phyloP scores from a whole-genome alignment of 1,284 basidiomycete genomes.

The Rhodofomes roseus region DNA sequence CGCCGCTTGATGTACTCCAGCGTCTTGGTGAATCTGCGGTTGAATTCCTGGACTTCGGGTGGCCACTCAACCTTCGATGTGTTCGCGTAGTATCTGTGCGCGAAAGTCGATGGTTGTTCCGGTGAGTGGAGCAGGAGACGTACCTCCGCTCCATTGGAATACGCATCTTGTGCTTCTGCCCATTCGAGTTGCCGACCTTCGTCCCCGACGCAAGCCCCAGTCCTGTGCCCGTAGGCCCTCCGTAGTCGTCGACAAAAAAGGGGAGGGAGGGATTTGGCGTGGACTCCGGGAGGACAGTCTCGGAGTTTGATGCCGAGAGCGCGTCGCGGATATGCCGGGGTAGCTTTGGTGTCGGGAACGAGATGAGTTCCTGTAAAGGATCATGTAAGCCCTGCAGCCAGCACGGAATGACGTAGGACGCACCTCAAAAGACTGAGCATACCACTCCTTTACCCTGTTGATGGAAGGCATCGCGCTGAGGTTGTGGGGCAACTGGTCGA shows the following conservation, averaged over 20 bases:
- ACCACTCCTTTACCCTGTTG: conserved; percentile 97
- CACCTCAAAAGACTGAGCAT: conserved; percentile 97
- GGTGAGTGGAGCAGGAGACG: conserved; percentile 10
- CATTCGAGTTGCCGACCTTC: conserved; percentile 31
- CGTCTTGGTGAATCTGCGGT: conserved; percentile 84
- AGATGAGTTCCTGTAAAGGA: conserved; percentile 75
- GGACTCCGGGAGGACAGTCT: conserved; percentile 54
- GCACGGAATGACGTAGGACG: conserved; percentile 21
- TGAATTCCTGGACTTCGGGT: conserved; percentile 93
- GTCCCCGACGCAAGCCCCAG: conserved; percentile 18
- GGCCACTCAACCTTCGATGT: conserved; percentile 73
- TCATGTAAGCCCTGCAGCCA: not conserved
- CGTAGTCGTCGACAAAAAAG: conserved; percentile 33
- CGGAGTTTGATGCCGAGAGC: conserved; percentile 50
- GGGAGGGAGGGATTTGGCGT: conserved; percentile 67
- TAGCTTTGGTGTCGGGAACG: conserved; percentile 75
- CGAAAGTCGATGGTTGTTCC: not conserved
- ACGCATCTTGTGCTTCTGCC: conserved; percentile 52
- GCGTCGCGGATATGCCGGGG: conserved; percentile 67
- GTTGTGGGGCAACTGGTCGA: conserved; percentile 92
- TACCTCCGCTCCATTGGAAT: conserved; percentile 74
- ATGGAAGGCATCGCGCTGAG: conserved; percentile 92
- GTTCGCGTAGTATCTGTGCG: conserved; percentile 80
- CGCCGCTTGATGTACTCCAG: conserved; percentile 91
- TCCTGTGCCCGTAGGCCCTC: conserved; percentile 16